A percentile compares a stretch with the other conserved stretches of the same genome.
Conservation (phyloP, 2,329 filamentous ascomycete genomes). For the Drechslerella stenobrocha region DNA sequence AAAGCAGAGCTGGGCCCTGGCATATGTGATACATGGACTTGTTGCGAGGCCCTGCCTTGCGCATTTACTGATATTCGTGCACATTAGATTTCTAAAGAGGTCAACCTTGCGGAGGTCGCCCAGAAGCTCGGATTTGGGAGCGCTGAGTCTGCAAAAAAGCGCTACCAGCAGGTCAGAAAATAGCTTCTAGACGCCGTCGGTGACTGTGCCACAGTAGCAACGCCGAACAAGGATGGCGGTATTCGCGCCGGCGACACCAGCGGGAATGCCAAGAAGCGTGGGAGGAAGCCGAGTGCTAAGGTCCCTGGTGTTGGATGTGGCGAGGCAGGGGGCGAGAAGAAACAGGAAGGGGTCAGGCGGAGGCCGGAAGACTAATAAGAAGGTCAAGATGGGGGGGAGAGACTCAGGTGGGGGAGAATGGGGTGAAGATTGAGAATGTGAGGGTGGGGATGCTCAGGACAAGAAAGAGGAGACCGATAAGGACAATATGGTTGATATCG, state of each 20-base stretch:
- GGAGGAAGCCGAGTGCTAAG: conserved; percentile 18
- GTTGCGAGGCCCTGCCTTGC: too few species aligned
- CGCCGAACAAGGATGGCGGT: not conserved
- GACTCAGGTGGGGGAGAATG: not conserved
- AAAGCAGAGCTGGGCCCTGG: too few species aligned
- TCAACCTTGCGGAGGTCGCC: conserved; percentile 15
- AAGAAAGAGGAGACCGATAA: not conserved
- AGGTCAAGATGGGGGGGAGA: not conserved
- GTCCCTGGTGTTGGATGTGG: not conserved
- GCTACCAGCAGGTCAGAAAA: conserved; percentile 18
- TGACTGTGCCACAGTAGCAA: not conserved
- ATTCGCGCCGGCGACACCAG: not conserved
- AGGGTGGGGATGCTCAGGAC: not conserved
- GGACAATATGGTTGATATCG: not conserved
- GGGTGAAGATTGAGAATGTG: conserved; percentile 1
- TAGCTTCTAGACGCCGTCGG: conserved; percentile 9
- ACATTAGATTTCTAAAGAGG: not conserved
- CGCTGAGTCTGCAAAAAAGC: conserved; percentile 18
- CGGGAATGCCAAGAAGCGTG: conserved; percentile 10
- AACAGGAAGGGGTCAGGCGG: not conserved
- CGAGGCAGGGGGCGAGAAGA: conserved; percentile 1
- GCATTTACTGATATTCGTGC: not conserved
- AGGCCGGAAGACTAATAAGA: conserved; percentile 1
- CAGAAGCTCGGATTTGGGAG: conserved; percentile 20
- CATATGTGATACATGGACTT: too few species aligned